Base-by-base conservation (phyloP, 2,329 filamentous ascomycete genomes). In the Coniochaeta sp. region DNA sequence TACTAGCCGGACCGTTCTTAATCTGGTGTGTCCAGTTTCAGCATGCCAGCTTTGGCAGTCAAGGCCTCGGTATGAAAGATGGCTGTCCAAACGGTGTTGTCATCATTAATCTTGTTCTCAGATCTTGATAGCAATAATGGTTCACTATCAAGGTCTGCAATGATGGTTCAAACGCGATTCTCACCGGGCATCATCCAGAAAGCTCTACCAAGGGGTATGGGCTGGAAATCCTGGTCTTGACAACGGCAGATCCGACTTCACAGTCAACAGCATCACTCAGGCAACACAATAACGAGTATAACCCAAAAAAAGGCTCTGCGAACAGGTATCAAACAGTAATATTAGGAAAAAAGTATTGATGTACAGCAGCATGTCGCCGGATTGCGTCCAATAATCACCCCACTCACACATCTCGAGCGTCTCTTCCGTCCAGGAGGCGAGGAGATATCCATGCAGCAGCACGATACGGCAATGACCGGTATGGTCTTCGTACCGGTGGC, bases 271-370 rank as follows among this genome's bases (percentile, higher is more conserved):
- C n/a, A n/a, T n/a, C n/a, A n/a, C n/a, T n/a, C n/a, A n/a, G n/a
- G n/a, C n/a, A n/a, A n/a, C 16, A 22, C 22, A 30, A 17, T 22
- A 16, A 17, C 42, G 10, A 24, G 42, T 47, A 22, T 5, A 28
- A 28, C 47, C n/a, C 47, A 28, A n/a, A 60, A 26, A n/a, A 34
- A 24, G 16, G 6, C 24, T 32, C 19, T 50, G 32, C 59, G 44
- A 54, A 47, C 55, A 62, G 63, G 63, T 63, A 65, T 65, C 63
- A 64, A 58, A 59, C 62, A 59, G 62, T 63, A 63, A 60, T 65
- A 65, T 50, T 57, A 60, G 40, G 56, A 58, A 61, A 61, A 59
- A 62, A 42, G 42, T 60, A 59, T 62, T 38, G 34, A 57, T 57
- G 38, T 42, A 57, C 55, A 57, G 38, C 22, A 42, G 55, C 38